Evolutionary conservation across 2,329 filamentous ascomycete species (phyloP).

Genomic region (Calonectria naviculata): DNA sequence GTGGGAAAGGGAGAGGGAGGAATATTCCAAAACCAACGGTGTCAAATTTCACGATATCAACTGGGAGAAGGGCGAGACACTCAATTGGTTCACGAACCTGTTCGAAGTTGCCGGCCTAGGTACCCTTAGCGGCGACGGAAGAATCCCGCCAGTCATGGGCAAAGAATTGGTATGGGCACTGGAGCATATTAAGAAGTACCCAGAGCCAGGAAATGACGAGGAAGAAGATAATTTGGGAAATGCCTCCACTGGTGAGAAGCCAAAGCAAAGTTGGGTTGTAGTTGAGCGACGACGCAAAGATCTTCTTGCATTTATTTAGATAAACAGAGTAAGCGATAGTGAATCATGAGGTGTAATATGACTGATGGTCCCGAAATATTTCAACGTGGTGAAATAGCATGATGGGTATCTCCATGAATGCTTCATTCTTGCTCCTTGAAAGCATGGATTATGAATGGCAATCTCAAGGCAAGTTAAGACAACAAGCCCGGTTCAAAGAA

Average conservation of each 20-base stretch:
- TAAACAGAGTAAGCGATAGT: too few relatives aligned
- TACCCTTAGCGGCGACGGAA: slow-evolving; percentile 57
- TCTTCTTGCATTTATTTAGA: slow-evolving; percentile 19
- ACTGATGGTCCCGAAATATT: too few relatives aligned
- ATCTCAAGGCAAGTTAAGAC: too few relatives aligned
- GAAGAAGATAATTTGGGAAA: background rate
- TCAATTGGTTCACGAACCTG: slow-evolving; percentile 57
- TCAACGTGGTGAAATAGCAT: too few relatives aligned
- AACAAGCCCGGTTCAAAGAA: too few relatives aligned
- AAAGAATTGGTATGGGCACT: slow-evolving; percentile 59
- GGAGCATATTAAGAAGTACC: slow-evolving; percentile 60
- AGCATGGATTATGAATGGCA: too few relatives aligned
- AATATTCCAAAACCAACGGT: slow-evolving; percentile 41
- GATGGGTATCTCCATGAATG: too few relatives aligned
- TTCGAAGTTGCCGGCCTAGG: slow-evolving; percentile 62
- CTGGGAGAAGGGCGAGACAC: slow-evolving; percentile 64
- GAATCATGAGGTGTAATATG: too few relatives aligned
- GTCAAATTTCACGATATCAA: slow-evolving; percentile 63
- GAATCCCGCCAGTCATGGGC: slow-evolving; percentile 56
- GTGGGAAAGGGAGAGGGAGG: slow-evolving; percentile 59
- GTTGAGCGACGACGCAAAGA: slow-evolving; percentile 20
- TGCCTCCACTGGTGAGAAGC: background rate
- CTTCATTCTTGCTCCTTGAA: too few relatives aligned
- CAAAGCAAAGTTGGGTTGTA: slow-evolving; percentile 25
- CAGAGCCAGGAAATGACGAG: slow-evolving; percentile 44